These are phyloP conservation scores for Collariella sp. DNA, from an alignment of 495 filamentous ascomycete species.

Conservation along the genomic window DNA sequence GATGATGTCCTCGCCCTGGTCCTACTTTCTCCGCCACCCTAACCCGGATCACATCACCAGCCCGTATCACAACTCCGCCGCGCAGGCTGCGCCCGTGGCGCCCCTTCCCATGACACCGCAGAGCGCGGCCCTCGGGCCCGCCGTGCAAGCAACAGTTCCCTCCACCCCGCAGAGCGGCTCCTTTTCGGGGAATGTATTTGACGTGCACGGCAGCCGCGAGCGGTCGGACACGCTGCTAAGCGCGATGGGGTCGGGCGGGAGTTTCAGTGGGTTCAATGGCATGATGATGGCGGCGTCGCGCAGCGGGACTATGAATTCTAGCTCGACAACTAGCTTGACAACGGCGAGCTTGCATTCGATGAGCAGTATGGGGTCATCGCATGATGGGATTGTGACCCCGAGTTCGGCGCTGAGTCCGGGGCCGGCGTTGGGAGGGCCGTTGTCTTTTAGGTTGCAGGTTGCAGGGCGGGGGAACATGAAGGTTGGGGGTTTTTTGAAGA, in stretches of 20 bases:
- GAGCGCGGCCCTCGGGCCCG: slow-evolving; percentile 78
- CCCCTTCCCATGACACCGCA: slow-evolving; percentile 56
- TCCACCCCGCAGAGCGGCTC: slow-evolving; percentile 62
- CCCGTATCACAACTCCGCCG: slow-evolving; percentile 9
- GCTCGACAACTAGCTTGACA: slow-evolving; percentile 22
- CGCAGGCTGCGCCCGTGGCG: slow-evolving; percentile 29
- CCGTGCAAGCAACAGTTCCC: slow-evolving; percentile 81
- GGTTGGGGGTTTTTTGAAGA: slow-evolving; percentile 8
- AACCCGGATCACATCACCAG: not conserved
- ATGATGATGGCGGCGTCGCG: slow-evolving; percentile 23
- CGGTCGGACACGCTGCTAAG: slow-evolving; percentile 51
- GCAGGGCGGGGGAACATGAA: slow-evolving; percentile 10
- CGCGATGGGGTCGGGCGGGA: slow-evolving; percentile 39
- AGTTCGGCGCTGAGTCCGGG: slow-evolving; percentile 36
- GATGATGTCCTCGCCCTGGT: slow-evolving; percentile 74
- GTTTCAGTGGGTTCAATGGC: slow-evolving; percentile 26
- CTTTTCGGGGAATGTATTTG: slow-evolving; percentile 56
- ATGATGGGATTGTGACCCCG: slow-evolving; percentile 22
- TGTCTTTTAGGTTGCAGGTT: slow-evolving; percentile 21
- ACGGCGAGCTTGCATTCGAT: slow-evolving; percentile 33
- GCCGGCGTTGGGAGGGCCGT: slow-evolving; percentile 8
- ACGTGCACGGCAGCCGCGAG: slow-evolving; percentile 57
- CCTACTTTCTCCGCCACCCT: slow-evolving; percentile 34
- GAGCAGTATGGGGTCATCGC: slow-evolving; percentile 31
- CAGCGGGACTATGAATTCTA: slow-evolving; percentile 38